Base-by-base conservation (phyloP, 2,329 filamentous ascomycete species). In the Ceratocystiopsis minuta region DNA sequence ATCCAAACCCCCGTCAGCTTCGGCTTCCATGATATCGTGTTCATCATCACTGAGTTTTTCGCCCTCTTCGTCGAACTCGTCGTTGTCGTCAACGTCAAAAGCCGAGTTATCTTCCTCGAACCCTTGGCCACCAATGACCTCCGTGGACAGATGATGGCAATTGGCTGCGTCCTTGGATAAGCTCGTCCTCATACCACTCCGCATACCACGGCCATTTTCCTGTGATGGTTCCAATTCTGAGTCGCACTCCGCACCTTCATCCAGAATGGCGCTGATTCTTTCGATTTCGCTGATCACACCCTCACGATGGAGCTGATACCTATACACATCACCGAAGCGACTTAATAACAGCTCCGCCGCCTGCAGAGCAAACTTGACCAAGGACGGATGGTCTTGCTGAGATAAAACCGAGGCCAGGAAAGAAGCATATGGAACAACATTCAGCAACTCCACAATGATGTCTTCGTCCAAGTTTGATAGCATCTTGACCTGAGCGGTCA, bases 401-500 rank as follows among this genome's bases (percentile, higher is more conserved):
- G 88, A 94, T 16, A 98, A 65, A 46, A 98, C 98, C 0, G 88
- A 86, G 2, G 90, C 90, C 28, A 98, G 62, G 56, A 94, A 95
- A 0, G 92, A 98, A 3, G 90, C 86, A 58, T 96, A 98, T 0
- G 90, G 84, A 1, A 98, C 87, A 15, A 83, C 74, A 20, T 80
- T 80, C 28, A 98, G 62, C 10, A 88, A 81, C 52, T 95, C 88
- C 46, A 84, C 72, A 4, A 98, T 70, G 40, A 98, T 85, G 34
- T 72, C 68, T 36, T 75, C 77, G 51, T 95, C 85, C n/a, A 98
- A 63, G 49, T 95, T 94, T 13, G 86, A 94, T 11, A 98, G 70
- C 85, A 98, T 96, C 63, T 96, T 96, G 37, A 96, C 65, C 54
- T 98, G 90, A n/a, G 88, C 90, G 16, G 77, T 84, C 32, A 98